Evolutionary conservation across 495 filamentous ascomycete genomes (phyloP).

Genomic region (Podospora pseudocomata): DNA sequence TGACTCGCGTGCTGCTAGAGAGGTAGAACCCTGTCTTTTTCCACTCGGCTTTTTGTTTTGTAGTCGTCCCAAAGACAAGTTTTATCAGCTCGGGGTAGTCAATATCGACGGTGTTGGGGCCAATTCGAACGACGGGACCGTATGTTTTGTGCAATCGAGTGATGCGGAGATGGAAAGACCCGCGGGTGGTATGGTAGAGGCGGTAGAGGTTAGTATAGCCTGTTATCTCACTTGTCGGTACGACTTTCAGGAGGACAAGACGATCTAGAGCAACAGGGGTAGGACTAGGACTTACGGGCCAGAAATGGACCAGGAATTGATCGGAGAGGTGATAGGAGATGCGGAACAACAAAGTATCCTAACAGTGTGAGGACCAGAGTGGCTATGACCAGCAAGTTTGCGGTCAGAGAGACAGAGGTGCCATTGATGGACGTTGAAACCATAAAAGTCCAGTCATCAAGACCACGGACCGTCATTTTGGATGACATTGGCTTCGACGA

Average conservation of each 20-base stretch:
- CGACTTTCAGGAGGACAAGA: background rate
- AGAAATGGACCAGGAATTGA: background rate
- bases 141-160: constrained; percentile 37
- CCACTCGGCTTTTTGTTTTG: background rate
- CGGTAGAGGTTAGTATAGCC: constrained; percentile 30
- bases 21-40: constrained; percentile 36
- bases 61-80: constrained; percentile 22
- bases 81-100: constrained; percentile 31
- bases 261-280: background rate
- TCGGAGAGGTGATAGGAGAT: background rate
- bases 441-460: background rate
- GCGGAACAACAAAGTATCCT: background rate
- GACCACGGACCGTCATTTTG: background rate
- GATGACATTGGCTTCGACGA: background rate
- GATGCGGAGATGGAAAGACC: constrained; percentile 19
- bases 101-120: constrained; percentile 39
- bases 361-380: background rate
- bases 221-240: background rate
- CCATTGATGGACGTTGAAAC: background rate
- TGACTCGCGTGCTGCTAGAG: constrained; percentile 30
- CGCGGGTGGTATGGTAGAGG: constrained; percentile 16
- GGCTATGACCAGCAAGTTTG: background rate
- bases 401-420: background rate
- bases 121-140: constrained; percentile 38
- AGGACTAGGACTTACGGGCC: background rate